These are phyloP conservation scores for Trametopsis cervina DNA, from an alignment of 768 basidiomycete genomes.

Conservation along the genomic window DNA sequence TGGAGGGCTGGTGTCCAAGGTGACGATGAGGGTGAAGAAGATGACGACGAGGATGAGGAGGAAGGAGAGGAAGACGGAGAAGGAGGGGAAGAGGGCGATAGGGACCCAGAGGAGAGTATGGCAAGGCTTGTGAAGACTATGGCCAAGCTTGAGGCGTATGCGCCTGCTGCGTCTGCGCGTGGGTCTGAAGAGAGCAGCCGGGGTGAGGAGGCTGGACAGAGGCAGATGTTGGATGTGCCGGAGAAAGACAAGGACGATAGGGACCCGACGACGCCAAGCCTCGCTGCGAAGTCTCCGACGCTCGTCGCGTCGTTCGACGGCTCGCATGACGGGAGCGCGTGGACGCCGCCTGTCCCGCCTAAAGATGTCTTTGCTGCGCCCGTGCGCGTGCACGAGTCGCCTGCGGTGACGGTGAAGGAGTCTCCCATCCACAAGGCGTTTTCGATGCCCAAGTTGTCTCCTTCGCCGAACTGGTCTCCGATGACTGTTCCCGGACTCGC, in stretches of 20 bases:
- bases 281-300: background rate
- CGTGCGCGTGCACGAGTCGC: too few species aligned
- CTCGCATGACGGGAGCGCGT: too few species aligned
- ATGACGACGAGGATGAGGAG: slow-evolving; percentile 14
- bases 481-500: background rate
- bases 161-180: background rate
- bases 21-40: slow-evolving; percentile 3
- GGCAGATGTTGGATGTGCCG: background rate
- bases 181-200: background rate
- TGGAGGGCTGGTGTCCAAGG: background rate
- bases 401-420: background rate
- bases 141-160: slow-evolving; percentile 13
- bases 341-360: background rate
- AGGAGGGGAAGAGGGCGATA: background rate
- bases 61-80: background rate
- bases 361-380: background rate
- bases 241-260: background rate
- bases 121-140: slow-evolving; percentile 14
- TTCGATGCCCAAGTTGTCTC: too few species aligned
- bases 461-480: background rate
- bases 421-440: background rate
- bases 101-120: slow-evolving; percentile 17
- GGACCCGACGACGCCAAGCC: background rate
- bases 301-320: too few species aligned
- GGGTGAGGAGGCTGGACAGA: background rate